These are phyloP conservation scores for Hygrophorus pudorinus DNA, from an alignment of 768 basidiomycete genomes.

Conservation along the genomic window DNA sequence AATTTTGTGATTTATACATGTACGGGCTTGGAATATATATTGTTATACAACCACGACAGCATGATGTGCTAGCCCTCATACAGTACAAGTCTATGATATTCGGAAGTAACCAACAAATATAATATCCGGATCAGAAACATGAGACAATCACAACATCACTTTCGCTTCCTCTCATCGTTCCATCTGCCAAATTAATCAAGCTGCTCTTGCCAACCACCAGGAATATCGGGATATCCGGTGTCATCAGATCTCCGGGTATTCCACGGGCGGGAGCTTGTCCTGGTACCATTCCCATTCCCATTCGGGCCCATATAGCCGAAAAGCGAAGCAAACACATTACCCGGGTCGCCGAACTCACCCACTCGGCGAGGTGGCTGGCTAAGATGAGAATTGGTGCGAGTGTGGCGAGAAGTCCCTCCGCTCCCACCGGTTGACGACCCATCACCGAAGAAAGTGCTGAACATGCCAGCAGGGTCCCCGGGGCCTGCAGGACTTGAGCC, in stretches of 20 bases:
- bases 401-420: not conserved
- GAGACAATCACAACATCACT: too few relatives aligned
- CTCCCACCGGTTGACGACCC: not conserved
- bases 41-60: too few relatives aligned
- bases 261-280: constrained; percentile 1
- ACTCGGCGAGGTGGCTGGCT: not conserved
- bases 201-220: constrained; percentile 36
- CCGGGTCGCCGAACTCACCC: not conserved
- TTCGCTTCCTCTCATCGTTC: too few relatives aligned
- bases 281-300: not conserved
- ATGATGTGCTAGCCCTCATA: too few relatives aligned
- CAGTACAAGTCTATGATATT: too few relatives aligned
- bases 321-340: too few relatives aligned
- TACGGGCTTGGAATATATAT: too few relatives aligned
- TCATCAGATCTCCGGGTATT: constrained; percentile 5
- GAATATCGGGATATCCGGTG: constrained; percentile 16
- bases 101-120: too few relatives aligned
- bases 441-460: not conserved
- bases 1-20: too few relatives aligned
- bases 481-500: not conserved
- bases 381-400: not conserved
- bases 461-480: not conserved
- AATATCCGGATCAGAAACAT: too few relatives aligned
- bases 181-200: constrained; percentile 21
- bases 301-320: not conserved